Percentiles rank a stretch among this genome's conserved stretches.
Evolutionary conservation across 805 yeast genomes (phyloP).

Genomic region (Isabelozyma gotoi): DNA sequence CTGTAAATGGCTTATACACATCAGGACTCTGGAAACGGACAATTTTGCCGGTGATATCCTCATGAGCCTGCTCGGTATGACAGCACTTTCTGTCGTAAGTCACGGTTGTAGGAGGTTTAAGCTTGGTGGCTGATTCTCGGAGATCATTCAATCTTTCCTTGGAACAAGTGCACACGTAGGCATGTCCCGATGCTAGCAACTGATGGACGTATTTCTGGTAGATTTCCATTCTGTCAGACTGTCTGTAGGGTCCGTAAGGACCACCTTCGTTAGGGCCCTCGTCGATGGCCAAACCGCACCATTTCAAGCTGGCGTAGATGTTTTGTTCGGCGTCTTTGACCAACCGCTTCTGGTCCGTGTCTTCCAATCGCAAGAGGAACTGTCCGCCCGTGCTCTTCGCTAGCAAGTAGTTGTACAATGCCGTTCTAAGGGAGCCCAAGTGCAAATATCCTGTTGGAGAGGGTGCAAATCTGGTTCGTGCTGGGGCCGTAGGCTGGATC

Average conservation of each 20-base stretch:
- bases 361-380: constrained; percentile 83
- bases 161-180: constrained; percentile 85
- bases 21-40: constrained; percentile 79
- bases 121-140: constrained; percentile 67
- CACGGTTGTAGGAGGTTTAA: constrained; percentile 87
- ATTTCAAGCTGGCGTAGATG: constrained; percentile 68
- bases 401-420: constrained; percentile 80
- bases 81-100: constrained; percentile 86
- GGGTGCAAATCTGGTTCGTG: constrained; percentile 92
- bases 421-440: constrained; percentile 90
- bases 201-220: constrained; percentile 59
- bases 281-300: constrained; percentile 78
- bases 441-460: constrained; percentile 97
- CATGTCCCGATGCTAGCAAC: constrained; percentile 64
- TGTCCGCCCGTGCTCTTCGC: constrained; percentile 81
- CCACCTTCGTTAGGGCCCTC: constrained; percentile 75
- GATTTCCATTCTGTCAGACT: constrained; percentile 71
- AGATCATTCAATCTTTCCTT: constrained; percentile 70
- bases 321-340: constrained; percentile 81
- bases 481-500: constrained; percentile 52
- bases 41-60: constrained; percentile 46
- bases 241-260: constrained; percentile 74
- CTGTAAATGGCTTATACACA: constrained; percentile 63
- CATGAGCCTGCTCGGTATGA: constrained; percentile 28
- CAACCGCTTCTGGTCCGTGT: constrained; percentile 82